These are phyloP conservation scores for Rhizophora apiculata DNA, from an alignment of 345 rosid species.

Conservation along the genomic window DNA sequence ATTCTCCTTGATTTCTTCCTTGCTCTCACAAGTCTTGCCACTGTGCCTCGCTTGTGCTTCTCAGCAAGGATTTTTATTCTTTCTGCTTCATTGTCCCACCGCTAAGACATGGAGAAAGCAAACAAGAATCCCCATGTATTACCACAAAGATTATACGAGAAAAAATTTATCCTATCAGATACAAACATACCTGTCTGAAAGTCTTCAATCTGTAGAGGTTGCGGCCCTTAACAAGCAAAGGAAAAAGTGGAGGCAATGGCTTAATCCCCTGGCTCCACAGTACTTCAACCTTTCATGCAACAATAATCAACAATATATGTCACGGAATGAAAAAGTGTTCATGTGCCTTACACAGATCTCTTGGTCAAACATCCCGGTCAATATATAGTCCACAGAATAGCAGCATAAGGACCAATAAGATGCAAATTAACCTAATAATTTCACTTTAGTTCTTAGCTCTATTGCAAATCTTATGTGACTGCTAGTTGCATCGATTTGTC, in stretches of 20 bases:
- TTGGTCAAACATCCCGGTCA: neutral
- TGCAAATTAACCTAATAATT: constrained; percentile 1
- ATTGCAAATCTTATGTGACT: constrained; percentile 34
- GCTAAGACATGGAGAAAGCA: constrained; percentile 25
- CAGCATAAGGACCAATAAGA: constrained; percentile 2
- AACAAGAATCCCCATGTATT: constrained; percentile 4
- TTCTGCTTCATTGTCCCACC: constrained; percentile 50
- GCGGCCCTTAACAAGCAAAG: constrained; percentile 64
- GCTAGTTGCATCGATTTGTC: neutral
- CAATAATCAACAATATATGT: constrained; percentile 18
- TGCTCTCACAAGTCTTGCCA: constrained; percentile 49
- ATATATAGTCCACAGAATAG: neutral
- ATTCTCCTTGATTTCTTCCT: constrained; percentile 33
- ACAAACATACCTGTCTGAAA: constrained; percentile 44
- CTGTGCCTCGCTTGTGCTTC: constrained; percentile 60
- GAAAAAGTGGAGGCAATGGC: constrained; percentile 50
- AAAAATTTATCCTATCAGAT: constrained; percentile 1
- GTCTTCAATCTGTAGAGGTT: constrained; percentile 58
- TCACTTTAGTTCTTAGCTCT: constrained; percentile 11
- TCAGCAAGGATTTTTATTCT: constrained; percentile 47
- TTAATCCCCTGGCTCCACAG: constrained; percentile 57
- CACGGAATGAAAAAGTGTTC: neutral
- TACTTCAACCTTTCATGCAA: constrained; percentile 51
- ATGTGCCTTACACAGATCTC: neutral
- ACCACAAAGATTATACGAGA: neutral